Evolutionary conservation across 73 alveolate genomes (phyloP).

Genomic region (Loxodes magnus): DNA sequence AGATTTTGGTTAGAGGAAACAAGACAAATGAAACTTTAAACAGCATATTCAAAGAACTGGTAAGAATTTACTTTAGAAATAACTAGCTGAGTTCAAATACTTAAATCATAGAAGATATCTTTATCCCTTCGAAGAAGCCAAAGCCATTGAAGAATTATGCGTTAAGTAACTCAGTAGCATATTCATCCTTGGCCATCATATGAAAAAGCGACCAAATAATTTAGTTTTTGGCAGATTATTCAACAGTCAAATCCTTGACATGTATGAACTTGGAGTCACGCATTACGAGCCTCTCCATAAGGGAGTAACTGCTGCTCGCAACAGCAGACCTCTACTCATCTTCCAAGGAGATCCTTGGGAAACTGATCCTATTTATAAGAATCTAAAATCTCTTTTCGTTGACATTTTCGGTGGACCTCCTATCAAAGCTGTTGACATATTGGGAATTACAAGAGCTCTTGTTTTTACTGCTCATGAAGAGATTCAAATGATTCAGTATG

Average conservation of each 20-base stretch:
- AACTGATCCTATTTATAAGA: conserved; percentile 27
- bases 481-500: background rate
- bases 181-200: conserved; percentile 18
- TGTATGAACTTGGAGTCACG: conserved; percentile 50
- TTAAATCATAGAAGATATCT: too few species aligned
- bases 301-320: conserved; percentile 32
- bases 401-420: conserved; percentile 36
- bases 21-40: too few species aligned
- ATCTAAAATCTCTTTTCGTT: conserved; percentile 38
- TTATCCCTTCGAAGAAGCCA: conserved; percentile 5
- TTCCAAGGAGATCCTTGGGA: conserved; percentile 73
- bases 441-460: conserved; percentile 33
- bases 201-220: conserved; percentile 66
- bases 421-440: conserved; percentile 27
- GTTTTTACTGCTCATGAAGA: conserved; percentile 45
- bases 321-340: conserved; percentile 48
- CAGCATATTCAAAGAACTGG: too few species aligned
- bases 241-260: conserved; percentile 44
- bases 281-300: conserved; percentile 24
- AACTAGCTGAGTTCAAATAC: too few species aligned
- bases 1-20: too few species aligned
- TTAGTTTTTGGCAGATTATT: conserved; percentile 50
- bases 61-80: too few species aligned
- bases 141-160: background rate
- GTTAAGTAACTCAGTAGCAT: background rate